phyloP scores from a whole-genome alignment of 148 eudicot species.

The Limonium bicolor region DNA sequence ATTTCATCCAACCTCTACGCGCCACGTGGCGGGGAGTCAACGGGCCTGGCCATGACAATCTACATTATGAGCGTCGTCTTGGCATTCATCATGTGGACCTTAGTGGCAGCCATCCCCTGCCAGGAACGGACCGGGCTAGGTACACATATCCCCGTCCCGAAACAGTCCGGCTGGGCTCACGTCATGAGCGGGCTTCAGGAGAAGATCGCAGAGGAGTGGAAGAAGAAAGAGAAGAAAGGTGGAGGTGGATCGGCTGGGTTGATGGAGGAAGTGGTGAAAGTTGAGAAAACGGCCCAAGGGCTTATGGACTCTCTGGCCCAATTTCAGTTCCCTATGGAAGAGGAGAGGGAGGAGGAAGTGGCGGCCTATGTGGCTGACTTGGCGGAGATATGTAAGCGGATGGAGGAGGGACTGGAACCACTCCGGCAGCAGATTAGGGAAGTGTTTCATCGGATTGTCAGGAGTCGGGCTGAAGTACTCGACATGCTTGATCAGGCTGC shows the following conservation, averaged over 20 bases:
- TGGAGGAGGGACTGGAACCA: conserved; percentile 75
- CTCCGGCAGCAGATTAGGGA: conserved; percentile 64
- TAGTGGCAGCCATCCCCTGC: conserved; percentile 82
- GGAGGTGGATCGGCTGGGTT: conserved; percentile 53
- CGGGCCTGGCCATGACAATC: conserved; percentile 44
- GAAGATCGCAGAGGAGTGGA: conserved; percentile 86
- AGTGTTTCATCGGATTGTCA: conserved; percentile 79
- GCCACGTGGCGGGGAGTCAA: conserved; percentile 68
- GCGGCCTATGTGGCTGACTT: conserved; percentile 45
- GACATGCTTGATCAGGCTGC: conserved; percentile 63
- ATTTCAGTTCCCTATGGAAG: conserved; percentile 59
- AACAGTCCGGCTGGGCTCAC: conserved; percentile 53
- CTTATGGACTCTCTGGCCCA: conserved; percentile 39
- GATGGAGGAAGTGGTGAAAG: conserved; percentile 53
- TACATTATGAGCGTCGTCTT: conserved; percentile 55
- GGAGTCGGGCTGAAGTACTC: conserved; percentile 54
- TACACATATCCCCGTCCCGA: conserved; percentile 52
- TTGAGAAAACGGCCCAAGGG: conserved; percentile 35
- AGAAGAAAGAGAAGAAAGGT: conserved; percentile 83
- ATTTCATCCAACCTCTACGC: conserved; percentile 52
- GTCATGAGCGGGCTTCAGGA: conserved; percentile 49
- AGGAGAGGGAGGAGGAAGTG: conserved; percentile 47
- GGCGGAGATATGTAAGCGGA: conserved; percentile 42
- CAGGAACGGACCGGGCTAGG: conserved; percentile 64
- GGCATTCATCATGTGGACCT: conserved; percentile 68